Evolutionary conservation across 1,284 basidiomycete species (phyloP).

Genomic region (Athelia psychrophila): DNA sequence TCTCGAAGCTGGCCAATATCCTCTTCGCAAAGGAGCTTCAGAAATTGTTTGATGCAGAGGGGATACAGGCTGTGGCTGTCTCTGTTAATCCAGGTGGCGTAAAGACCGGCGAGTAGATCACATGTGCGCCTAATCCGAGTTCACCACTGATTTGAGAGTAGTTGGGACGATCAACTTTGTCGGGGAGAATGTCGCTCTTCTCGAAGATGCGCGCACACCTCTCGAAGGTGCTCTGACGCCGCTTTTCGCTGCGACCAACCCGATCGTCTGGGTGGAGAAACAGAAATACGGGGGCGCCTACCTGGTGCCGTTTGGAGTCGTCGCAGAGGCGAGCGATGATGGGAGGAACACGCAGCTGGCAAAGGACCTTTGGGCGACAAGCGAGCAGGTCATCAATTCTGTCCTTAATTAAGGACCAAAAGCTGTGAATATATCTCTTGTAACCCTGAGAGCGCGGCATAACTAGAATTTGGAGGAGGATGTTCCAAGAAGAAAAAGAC

Average conservation of each 20-base stretch:
- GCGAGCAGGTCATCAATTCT: constrained; percentile 3
- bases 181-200: not conserved
- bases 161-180: not conserved
- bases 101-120: not conserved
- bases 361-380: constrained; percentile 13
- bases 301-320: constrained; percentile 19
- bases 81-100: constrained; percentile 3
- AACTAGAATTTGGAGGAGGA: too few relatives aligned
- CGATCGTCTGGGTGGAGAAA: constrained; percentile 10
- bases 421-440: too few relatives aligned
- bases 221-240: constrained; percentile 20
- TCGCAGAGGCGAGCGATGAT: constrained; percentile 11
- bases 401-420: too few relatives aligned
- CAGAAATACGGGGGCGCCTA: constrained; percentile 21
- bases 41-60: not conserved
- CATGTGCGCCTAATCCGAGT: not conserved
- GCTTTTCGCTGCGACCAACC: constrained; percentile 24
- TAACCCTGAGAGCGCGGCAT: too few relatives aligned
- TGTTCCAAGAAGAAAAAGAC: too few relatives aligned
- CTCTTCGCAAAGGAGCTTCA: not conserved
- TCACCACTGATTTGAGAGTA: not conserved
- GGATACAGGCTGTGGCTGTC: constrained; percentile 1
- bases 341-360: constrained; percentile 11
- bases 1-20: not conserved
- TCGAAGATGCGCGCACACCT: constrained; percentile 12